Percentiles rank a stretch among this genome's conserved stretches.
Conservation (phyloP, 2,329 filamentous ascomycete genomes). For the Colletotrichum eremochloae region DNA sequence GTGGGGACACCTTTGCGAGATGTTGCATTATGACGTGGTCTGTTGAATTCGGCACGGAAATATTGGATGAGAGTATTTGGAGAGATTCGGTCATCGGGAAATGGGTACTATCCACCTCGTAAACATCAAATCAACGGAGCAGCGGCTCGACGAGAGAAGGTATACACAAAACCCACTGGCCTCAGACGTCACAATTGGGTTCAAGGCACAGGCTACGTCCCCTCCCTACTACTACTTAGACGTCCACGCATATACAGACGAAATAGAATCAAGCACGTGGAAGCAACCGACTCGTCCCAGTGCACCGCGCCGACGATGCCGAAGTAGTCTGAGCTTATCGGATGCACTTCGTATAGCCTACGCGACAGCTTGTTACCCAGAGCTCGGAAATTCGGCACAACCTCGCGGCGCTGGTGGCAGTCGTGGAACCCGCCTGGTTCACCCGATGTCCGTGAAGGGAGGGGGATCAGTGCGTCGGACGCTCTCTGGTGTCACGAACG, state of each 20-base stretch:
- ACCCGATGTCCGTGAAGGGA: neutral
- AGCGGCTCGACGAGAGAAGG: conserved; percentile 3
- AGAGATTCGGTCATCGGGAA: neutral
- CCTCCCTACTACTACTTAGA: neutral
- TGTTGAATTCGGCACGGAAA: neutral
- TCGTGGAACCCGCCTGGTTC: too few species aligned
- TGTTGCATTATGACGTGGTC: neutral
- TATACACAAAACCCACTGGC: neutral
- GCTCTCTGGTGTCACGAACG: neutral
- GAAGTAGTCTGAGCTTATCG: neutral
- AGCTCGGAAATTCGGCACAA: too few species aligned
- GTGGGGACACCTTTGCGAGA: conserved; percentile 47
- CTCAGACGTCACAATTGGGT: neutral
- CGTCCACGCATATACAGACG: neutral
- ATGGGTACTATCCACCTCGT: neutral
- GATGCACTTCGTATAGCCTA: neutral
- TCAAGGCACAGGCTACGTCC: neutral
- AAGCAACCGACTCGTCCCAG: neutral
- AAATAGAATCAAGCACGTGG: neutral
- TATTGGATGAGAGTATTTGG: neutral
- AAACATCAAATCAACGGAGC: neutral
- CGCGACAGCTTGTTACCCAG: neutral
- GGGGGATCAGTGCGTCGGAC: conserved; percentile 10
- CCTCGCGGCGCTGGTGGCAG: too few species aligned
- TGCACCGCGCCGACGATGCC: neutral